Percentiles rank a stretch among this genome's conserved stretches.
phyloP scores from a whole-genome alignment of 345 rosid species.

The Moricandia moricandioides region DNA sequence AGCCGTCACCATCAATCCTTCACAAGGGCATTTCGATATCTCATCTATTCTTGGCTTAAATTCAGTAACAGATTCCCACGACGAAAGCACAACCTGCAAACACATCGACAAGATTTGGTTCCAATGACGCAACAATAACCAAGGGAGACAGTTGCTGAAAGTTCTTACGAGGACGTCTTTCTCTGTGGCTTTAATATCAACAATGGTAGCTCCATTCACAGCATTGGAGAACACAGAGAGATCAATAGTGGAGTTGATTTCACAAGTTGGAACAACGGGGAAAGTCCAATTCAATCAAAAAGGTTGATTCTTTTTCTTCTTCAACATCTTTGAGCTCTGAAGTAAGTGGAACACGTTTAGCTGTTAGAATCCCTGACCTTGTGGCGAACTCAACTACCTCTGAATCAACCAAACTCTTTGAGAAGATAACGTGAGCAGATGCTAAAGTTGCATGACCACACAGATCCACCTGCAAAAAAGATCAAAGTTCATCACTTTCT shows the following conservation, averaged over 20 bases:
- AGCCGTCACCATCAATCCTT: conserved; percentile 59
- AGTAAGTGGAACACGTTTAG: conserved; percentile 42
- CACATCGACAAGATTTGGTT: background rate
- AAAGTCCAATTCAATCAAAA: conserved; percentile 62
- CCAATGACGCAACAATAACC: background rate
- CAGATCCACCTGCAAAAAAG: conserved; percentile 48
- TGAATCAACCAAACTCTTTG: conserved; percentile 48
- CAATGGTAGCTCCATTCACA: conserved; percentile 44
- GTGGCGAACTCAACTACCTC: conserved; percentile 62
- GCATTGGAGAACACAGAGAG: conserved; percentile 45
- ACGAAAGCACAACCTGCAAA: conserved; percentile 49
- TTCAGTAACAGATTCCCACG: conserved; percentile 56
- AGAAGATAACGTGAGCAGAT: conserved; percentile 64
- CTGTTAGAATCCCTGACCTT: conserved; percentile 60
- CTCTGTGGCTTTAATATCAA: conserved; percentile 54
- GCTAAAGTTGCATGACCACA: conserved; percentile 93
- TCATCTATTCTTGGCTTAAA: conserved; percentile 52
- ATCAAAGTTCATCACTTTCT: background rate
- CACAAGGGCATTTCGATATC: conserved; percentile 53
- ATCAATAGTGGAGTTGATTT: conserved; percentile 35
- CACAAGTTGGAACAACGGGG: conserved; percentile 44
- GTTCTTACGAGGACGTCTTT: conserved; percentile 50
- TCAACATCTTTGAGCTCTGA: background rate
- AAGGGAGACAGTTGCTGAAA: background rate
- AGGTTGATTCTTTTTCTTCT: conserved; percentile 17